Percentiles rank a stretch among this genome's conserved stretches.
These are phyloP conservation scores for Botryotinia narcissicola DNA, from an alignment of 2,329 filamentous ascomycete genomes.

Conservation along the genomic window DNA sequence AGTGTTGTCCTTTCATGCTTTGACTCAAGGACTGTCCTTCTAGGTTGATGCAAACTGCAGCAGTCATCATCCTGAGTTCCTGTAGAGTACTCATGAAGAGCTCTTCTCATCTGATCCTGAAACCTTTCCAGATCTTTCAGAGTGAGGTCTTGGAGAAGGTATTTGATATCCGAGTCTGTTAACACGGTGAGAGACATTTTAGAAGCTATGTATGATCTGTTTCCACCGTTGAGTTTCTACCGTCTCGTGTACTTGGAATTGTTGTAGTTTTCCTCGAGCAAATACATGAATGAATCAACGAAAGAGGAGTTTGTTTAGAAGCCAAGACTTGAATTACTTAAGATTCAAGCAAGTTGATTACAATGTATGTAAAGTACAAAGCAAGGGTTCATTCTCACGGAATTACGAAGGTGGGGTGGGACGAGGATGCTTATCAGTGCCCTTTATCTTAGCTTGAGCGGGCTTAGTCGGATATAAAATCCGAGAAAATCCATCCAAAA, in stretches of 20 bases:
- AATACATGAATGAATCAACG: neutral
- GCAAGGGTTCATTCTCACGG: neutral
- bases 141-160: constrained; percentile 53
- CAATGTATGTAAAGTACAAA: neutral
- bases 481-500: neutral
- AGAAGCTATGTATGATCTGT: constrained; percentile 9
- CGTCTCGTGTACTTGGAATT: neutral
- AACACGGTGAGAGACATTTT: constrained; percentile 57
- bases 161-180: constrained; percentile 54
- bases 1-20: constrained; percentile 58
- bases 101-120: constrained; percentile 47
- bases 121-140: constrained; percentile 53
- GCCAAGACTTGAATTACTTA: constrained; percentile 1
- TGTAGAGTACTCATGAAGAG: constrained; percentile 62
- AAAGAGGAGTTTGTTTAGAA: neutral
- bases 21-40: constrained; percentile 50
- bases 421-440: constrained; percentile 4
- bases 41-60: constrained; percentile 52
- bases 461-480: neutral
- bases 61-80: constrained; percentile 44
- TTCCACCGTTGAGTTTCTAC: neutral
- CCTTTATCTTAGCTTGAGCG: neutral
- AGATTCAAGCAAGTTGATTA: neutral
- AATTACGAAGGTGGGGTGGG: constrained; percentile 5
- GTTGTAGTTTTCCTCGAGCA: neutral